Conservation (phyloP, 306 rosid genomes). For the Canavalia ensiformis region DNA sequence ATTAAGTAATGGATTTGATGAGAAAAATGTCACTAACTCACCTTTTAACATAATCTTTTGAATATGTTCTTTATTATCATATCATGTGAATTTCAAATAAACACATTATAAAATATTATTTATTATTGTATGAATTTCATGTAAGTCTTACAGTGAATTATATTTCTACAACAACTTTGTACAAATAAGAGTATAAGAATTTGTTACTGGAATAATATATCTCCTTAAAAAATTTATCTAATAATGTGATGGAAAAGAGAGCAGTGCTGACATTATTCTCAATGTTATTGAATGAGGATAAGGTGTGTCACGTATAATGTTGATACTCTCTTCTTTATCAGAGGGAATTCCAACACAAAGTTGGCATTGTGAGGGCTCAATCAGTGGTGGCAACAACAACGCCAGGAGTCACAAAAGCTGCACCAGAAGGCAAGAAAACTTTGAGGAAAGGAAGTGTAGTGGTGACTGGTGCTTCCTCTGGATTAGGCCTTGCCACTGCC, state of each 20-base stretch:
- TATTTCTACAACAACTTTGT: too few species aligned
- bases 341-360: slow-evolving; percentile 61
- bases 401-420: slow-evolving; percentile 59
- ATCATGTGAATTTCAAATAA: not conserved
- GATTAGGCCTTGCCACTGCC: slow-evolving; percentile 88
- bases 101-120: not conserved
- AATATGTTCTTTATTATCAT: not conserved
- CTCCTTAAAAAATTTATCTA: not conserved
- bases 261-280: not conserved
- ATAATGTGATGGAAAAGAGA: not conserved
- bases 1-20: not conserved
- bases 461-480: slow-evolving; percentile 89
- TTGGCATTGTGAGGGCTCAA: slow-evolving; percentile 65
- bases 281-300: not conserved
- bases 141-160: not conserved
- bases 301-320: slow-evolving; percentile 5
- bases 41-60: not conserved
- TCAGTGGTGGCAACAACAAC: slow-evolving; percentile 60
- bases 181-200: too few species aligned
- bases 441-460: slow-evolving; percentile 84
- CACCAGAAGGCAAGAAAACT: slow-evolving; percentile 83
- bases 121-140: not conserved
- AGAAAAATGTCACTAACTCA: not conserved
- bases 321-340: slow-evolving; percentile 25
- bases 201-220: too few species aligned